Evolutionary conservation across 208 protist genomes (phyloP).

Genomic region (Dictyostelium gargantuum): DNA sequence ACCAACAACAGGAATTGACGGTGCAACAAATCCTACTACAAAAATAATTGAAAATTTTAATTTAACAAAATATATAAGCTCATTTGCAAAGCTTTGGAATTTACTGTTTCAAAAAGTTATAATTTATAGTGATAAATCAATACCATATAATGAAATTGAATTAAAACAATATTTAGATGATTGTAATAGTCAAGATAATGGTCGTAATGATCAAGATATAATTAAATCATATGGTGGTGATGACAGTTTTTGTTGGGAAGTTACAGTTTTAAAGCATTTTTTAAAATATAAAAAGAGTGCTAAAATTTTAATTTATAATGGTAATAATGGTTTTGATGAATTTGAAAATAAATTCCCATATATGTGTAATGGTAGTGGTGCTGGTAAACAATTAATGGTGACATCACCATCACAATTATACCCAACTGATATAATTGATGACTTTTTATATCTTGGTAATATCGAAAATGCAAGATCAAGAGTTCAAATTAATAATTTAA

Average conservation of each 20-base stretch:
- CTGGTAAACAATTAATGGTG: background rate
- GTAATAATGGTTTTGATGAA: background rate
- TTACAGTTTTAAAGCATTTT: background rate
- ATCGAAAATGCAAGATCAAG: slow-evolving; percentile 13
- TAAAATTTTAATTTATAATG: background rate
- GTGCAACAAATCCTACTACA: too few species aligned
- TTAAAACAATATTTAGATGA: too few species aligned
- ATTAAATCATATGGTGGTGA: background rate
- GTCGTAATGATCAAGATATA: background rate
- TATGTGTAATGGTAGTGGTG: background rate
- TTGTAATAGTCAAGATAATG: too few species aligned
- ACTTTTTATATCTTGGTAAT: slow-evolving; percentile 70
- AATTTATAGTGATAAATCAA: background rate
- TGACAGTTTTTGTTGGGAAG: background rate
- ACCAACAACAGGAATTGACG: too few species aligned
- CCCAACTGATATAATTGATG: slow-evolving; percentile 54
- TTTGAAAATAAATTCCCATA: slow-evolving; percentile 30
- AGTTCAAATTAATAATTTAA: slow-evolving; percentile 33
- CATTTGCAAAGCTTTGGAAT: background rate
- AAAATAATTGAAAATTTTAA: background rate
- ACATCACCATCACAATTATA: background rate
- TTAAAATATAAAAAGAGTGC: background rate
- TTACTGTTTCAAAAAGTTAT: background rate
- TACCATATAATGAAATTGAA: background rate
- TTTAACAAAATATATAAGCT: background rate